A percentile compares a stretch with the other conserved stretches of the same genome.
Conservation (phyloP, 1,284 basidiomycete genomes). For the Ceratobasidium papillatum region DNA sequence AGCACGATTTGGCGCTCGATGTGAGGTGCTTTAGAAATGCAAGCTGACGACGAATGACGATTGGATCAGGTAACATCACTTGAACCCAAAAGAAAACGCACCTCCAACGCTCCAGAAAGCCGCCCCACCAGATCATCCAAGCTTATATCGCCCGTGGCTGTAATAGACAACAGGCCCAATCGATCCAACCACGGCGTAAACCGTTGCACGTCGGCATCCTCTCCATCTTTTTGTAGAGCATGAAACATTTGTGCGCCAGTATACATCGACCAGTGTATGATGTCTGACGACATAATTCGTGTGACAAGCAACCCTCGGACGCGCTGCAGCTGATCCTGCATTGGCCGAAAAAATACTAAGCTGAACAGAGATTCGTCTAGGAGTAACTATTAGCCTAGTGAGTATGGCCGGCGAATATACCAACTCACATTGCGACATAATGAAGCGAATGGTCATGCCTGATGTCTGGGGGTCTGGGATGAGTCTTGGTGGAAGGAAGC, state of each 20-base stretch:
- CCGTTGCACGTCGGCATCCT: background rate
- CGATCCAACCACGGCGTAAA: background rate
- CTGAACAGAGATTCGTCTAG: background rate
- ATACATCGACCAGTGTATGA: slow-evolving; percentile 23
- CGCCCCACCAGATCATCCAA: background rate
- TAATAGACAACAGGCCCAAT: background rate
- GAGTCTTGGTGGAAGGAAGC: background rate
- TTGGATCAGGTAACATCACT: background rate
- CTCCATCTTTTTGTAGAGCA: background rate
- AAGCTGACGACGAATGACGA: background rate
- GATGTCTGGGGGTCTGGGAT: background rate
- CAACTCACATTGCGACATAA: slow-evolving; percentile 4
- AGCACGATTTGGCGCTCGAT: background rate
- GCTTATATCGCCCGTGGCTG: background rate
- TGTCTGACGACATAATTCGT: background rate
- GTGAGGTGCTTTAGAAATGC: background rate
- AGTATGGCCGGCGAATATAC: background rate
- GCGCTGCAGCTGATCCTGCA: background rate
- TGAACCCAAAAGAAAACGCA: background rate
- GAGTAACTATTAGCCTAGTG: background rate
- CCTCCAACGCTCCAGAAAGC: background rate
- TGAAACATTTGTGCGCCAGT: background rate
- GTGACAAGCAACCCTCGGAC: background rate
- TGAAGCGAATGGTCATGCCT: background rate
- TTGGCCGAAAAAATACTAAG: background rate